Base-by-base conservation (phyloP, 441 rosid genomes). In the Pelargonium cotyledonis region DNA sequence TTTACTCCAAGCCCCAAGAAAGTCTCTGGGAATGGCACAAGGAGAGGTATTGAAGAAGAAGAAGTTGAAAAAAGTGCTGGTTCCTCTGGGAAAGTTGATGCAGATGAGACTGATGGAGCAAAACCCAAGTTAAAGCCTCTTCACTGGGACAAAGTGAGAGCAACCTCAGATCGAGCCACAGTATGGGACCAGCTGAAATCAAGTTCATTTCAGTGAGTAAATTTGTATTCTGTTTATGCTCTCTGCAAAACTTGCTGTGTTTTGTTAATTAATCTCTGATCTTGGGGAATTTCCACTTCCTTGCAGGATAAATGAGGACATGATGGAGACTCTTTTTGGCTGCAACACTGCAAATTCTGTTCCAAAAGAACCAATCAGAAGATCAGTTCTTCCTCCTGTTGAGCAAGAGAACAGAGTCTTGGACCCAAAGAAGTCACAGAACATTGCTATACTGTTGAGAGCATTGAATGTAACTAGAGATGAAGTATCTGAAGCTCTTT, bases 81-180 rank as follows among this genome's bases (percentile, higher is more conserved):
- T 68, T 80, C 88, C 47, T 73, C 84, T 8, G 91, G 85, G 78
- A 86, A 78, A 75, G 75, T 68, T 41, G 86, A 85, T 66, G 84
- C 75, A 46, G 95, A 87, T 16, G 93, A 88, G 40, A 83, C 78
- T 8, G 97, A 88, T 65, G 90, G 89, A 75, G 83, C 83, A 31
- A 88, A 78, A 68, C 97, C 97, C 65, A 91, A 84, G 81, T 72
- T 94, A 75, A 94, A 88, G 79, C 88, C 99, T 57, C 84, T 94
- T 60, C 99, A 94, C 65, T 94, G 99, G 98, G 99, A 94, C 85
- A 94, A 94, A 83, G 99, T 94, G 63, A 81, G 93, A 47, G 99
- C 99, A 26, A 87, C 95, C 75, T 94, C 99, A 12, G 97, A 89
- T 71, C 81, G 97, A 78, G 99, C 96, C 73, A 94, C 99, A 9